Conservation (phyloP, 2,329 filamentous ascomycete genomes). For the Paracamarosporium sp. region DNA sequence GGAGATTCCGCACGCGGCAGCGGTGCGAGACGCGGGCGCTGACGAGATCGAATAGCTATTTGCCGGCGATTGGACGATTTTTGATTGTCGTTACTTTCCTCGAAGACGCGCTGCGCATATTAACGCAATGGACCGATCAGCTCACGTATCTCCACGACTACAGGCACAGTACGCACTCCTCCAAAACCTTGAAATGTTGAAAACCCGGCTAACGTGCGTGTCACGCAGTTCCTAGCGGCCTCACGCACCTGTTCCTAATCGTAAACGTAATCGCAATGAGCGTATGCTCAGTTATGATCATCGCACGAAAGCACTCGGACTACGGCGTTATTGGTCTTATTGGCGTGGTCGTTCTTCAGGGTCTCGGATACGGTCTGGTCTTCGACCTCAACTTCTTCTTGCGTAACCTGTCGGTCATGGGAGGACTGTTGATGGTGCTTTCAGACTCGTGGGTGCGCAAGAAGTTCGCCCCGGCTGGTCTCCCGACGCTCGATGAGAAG, state of each 20-base stretch:
- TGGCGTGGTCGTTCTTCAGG: slow-evolving; percentile 89
- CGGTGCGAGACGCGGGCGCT: slow-evolving; percentile 22
- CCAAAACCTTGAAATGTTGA: background rate
- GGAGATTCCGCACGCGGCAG: slow-evolving; percentile 1
- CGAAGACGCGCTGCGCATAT: slow-evolving; percentile 92
- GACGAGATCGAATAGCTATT: slow-evolving; percentile 67
- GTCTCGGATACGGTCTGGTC: slow-evolving; percentile 94
- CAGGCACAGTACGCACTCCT: slow-evolving; percentile 73
- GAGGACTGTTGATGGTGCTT: slow-evolving; percentile 95
- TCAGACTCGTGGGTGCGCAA: slow-evolving; percentile 98
- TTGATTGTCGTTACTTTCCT: slow-evolving; percentile 98
- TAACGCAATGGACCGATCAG: slow-evolving; percentile 98
- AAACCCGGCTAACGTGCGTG: slow-evolving; percentile 9
- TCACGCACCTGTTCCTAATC: slow-evolving; percentile 93
- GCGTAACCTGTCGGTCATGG: slow-evolving; percentile 96
- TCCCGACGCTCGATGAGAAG: slow-evolving; percentile 96
- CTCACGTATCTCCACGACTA: slow-evolving; percentile 91
- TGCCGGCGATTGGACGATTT: slow-evolving; percentile 95
- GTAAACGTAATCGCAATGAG: slow-evolving; percentile 89
- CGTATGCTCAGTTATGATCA: slow-evolving; percentile 82
- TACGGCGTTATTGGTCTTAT: slow-evolving; percentile 91
- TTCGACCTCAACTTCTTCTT: slow-evolving; percentile 99
- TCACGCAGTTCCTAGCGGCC: slow-evolving; percentile 76
- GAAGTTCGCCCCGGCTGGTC: slow-evolving; percentile 92
- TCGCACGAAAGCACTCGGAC: slow-evolving; percentile 89